Evolutionary conservation across 805 yeast genomes (phyloP).

Genomic region (Zygotorulaspora florentina): DNA sequence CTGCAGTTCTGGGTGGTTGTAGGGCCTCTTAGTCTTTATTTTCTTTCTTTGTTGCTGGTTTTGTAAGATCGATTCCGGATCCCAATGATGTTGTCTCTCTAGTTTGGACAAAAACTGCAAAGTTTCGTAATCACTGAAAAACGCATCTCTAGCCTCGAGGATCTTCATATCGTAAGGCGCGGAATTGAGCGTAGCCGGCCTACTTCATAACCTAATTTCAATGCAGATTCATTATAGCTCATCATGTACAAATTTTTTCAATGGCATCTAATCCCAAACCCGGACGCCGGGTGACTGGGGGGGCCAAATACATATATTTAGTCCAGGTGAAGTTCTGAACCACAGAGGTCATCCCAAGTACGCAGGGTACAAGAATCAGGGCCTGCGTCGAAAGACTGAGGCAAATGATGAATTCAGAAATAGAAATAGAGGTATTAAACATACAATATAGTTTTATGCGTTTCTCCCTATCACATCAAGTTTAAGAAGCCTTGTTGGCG

Average conservation of each 20-base stretch:
- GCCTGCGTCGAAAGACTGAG: too few relatives aligned
- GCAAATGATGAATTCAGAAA: too few relatives aligned
- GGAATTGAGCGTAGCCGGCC: background rate
- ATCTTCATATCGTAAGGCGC: slow-evolving; percentile 36
- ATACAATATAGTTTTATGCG: too few relatives aligned
- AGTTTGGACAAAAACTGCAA: slow-evolving; percentile 44
- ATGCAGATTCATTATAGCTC: background rate
- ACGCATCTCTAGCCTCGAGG: slow-evolving; percentile 46
- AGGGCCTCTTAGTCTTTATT: slow-evolving; percentile 27
- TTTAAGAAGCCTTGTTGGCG: slow-evolving; percentile 18
- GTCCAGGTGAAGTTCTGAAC: too few relatives aligned
- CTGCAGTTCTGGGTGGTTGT: slow-evolving; percentile 37
- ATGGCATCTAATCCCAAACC: too few relatives aligned
- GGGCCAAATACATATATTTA: too few relatives aligned
- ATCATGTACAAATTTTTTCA: too few relatives aligned
- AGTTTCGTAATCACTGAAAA: slow-evolving; percentile 56
- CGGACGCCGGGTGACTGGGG: too few relatives aligned
- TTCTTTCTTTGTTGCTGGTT: slow-evolving; percentile 22
- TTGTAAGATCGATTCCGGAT: slow-evolving; percentile 16
- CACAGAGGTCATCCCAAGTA: too few relatives aligned
- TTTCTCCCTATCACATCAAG: too few relatives aligned
- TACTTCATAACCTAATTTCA: background rate
- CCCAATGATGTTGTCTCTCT: slow-evolving; percentile 39
- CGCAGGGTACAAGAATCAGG: too few relatives aligned
- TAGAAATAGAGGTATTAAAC: too few relatives aligned